These are phyloP conservation scores for Gilbertella persicaria DNA, from an alignment of 371 early-diverging fungal species.

Conservation along the genomic window DNA sequence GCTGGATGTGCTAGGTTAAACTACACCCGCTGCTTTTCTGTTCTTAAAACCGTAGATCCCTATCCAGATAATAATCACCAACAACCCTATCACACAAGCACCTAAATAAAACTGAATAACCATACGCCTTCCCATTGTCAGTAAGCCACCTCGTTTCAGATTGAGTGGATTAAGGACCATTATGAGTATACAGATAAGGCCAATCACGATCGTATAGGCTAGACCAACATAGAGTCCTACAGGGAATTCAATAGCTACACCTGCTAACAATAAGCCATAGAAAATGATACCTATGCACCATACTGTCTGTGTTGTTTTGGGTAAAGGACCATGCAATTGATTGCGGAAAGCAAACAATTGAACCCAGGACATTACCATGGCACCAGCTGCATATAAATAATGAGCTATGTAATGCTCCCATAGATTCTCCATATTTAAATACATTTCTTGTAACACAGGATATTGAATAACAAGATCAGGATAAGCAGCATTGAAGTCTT, in stretches of 20 bases:
- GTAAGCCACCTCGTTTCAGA: conserved; percentile 34
- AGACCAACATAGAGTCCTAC: conserved; percentile 41
- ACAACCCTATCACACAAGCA: conserved; percentile 41
- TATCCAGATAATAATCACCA: conserved; percentile 50
- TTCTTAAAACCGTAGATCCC: conserved; percentile 46
- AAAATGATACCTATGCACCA: conserved; percentile 38
- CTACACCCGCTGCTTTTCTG: conserved; percentile 37
- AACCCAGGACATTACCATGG: conserved; percentile 59
- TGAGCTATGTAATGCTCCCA: conserved; percentile 64
- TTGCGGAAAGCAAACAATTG: conserved; percentile 52
- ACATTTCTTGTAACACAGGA: conserved; percentile 47
- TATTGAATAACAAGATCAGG: conserved; percentile 37
- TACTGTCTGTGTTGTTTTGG: conserved; percentile 17
- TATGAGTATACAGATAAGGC: conserved; percentile 21
- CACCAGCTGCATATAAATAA: conserved; percentile 63
- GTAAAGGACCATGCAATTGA: conserved; percentile 39
- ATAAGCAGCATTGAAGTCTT: conserved; percentile 42
- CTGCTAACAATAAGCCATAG: conserved; percentile 46
- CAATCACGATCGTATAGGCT: conserved; percentile 37
- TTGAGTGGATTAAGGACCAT: conserved; percentile 26
- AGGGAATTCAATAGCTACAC: conserved; percentile 51
- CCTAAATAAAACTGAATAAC: conserved; percentile 50
- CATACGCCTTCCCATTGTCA: conserved; percentile 48
- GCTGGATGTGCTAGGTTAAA: conserved; percentile 65
- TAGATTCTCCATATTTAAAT: conserved; percentile 50